Base-by-base conservation (phyloP, 345 rosid genomes). In the Psidium friedrichsthalianum region DNA sequence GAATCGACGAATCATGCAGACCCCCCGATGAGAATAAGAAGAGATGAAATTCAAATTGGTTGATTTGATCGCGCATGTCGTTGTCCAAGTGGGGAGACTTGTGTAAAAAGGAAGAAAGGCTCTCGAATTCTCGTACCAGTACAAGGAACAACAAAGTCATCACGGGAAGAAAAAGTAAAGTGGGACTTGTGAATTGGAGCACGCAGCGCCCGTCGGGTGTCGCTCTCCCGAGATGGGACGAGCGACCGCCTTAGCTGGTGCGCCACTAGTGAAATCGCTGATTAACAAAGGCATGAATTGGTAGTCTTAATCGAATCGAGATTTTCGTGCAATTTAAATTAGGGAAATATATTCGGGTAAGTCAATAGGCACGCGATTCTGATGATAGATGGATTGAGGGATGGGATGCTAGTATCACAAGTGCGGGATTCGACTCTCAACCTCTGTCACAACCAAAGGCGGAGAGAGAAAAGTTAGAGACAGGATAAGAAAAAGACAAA, bases 91-190 rank as follows among this genome's bases (percentile, higher is more conserved):
- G 55, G 55, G 20, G 20, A 16, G 55, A 15, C 20, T 53, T 5
- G 9, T 4, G 11, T 12, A 64, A 64, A 36, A 18, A 36, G 13
- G 0, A 36, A 18, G 0, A 2, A 53, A 15, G 20, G 3, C 47
- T 4, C 47, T 9, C 47, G 11, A 69, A 69, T 69, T 69, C 80
- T 69, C 47, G 80, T 8, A 69, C 47, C 80, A 18, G 36, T 36
- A 69, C 40, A 20, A 36, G 32, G 47, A 24, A 69, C 80, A 24
- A 69, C 80, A 36, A 16, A 32, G 47, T 11, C 25, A 69, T 36
- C 76, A 3, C 9, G 47, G 9, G 47, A 20, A 20, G 80, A 36
- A 69, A 69, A 36, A 11, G 80, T 36, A 2, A 4, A 69, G 3
- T 5, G 76, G 44, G 76, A 55, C 76, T 8, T 32, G 20, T 40